A percentile compares a stretch with the other conserved stretches of the same genome.
These are phyloP conservation scores for Vaccinium myrtillus DNA, from an alignment of 148 eudicot genomes.

Conservation along the genomic window DNA sequence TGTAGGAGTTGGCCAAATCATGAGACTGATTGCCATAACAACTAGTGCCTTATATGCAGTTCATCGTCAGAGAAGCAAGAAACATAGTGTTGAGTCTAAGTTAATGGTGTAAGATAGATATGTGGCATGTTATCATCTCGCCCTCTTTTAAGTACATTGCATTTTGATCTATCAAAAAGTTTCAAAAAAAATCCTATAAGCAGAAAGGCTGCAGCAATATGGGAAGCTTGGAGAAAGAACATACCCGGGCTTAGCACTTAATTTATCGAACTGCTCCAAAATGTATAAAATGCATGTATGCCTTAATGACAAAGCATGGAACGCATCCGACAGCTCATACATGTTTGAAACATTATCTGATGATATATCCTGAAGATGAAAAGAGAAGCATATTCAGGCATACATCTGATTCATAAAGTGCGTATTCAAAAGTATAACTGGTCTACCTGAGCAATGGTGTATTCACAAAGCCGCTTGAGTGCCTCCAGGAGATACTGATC, in stretches of 20 bases:
- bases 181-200: background rate
- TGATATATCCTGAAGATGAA: constrained; percentile 51
- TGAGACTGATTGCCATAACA: background rate
- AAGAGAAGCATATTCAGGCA: constrained; percentile 13
- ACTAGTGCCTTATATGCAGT: background rate
- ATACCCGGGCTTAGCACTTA: constrained; percentile 68
- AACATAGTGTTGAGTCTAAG: background rate
- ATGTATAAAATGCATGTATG: constrained; percentile 74
- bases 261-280: constrained; percentile 73
- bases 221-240: constrained; percentile 20
- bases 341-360: constrained; percentile 75
- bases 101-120: background rate
- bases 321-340: constrained; percentile 85
- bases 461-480: constrained; percentile 88
- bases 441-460: constrained; percentile 76
- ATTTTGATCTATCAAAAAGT: background rate
- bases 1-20: background rate
- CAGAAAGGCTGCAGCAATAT: background rate
- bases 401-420: constrained; percentile 2
- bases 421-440: background rate
- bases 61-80: background rate
- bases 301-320: constrained; percentile 67
- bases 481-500: constrained; percentile 98
- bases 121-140: background rate
- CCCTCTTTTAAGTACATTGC: background rate